Conservation (phyloP, 2,329 filamentous ascomycete species). For the Colletotrichum tamarilloi region DNA sequence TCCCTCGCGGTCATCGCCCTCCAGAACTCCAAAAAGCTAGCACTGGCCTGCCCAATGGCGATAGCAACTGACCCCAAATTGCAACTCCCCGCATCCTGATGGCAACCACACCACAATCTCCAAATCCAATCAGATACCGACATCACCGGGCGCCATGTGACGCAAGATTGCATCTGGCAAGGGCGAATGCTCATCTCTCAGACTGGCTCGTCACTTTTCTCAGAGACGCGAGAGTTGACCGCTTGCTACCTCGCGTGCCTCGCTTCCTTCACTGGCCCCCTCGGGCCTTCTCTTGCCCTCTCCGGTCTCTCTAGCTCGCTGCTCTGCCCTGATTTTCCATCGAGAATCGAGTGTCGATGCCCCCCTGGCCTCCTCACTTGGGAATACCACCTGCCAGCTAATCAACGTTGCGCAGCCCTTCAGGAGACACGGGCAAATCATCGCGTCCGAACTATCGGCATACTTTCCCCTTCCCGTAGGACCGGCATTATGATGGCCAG, state of each 20-base stretch:
- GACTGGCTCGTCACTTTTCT: background rate
- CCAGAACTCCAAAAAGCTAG: background rate
- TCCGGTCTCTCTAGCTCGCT: background rate
- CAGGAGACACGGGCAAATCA: conserved; percentile 20
- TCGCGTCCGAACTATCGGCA: conserved; percentile 3
- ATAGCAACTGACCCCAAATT: conserved; percentile 1
- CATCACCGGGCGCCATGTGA: conserved; percentile 32
- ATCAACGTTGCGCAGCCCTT: conserved; percentile 2
- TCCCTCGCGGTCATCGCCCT: background rate
- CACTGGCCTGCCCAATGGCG: conserved; percentile 17
- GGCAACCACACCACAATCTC: conserved; percentile 19
- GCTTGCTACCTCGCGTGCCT: background rate
- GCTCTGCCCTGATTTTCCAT: background rate
- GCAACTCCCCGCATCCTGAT: conserved; percentile 32
- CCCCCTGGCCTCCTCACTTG: background rate
- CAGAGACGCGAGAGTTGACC: background rate
- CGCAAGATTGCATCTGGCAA: conserved; percentile 30
- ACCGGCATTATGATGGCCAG: conserved; percentile 11
- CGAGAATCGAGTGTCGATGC: background rate
- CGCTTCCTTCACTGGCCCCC: background rate
- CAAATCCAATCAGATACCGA: conserved; percentile 26
- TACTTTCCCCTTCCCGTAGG: conserved; percentile 19
- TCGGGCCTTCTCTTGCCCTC: background rate
- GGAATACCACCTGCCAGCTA: background rate
- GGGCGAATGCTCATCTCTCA: background rate